Evolutionary conservation across 768 basidiomycete species (phyloP).

Genomic region (Amanita pallidorosea): DNA sequence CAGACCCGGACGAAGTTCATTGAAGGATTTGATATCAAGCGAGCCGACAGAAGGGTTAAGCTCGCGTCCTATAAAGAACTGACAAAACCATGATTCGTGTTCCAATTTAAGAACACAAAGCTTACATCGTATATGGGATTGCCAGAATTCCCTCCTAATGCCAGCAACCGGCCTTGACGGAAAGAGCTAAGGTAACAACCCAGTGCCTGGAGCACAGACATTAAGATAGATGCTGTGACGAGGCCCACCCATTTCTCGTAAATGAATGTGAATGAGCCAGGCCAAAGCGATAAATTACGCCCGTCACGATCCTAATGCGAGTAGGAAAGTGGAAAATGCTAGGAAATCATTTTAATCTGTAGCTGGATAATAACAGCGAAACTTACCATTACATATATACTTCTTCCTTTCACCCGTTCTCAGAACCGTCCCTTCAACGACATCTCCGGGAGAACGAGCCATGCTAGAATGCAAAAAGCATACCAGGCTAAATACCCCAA

Average conservation of each 20-base stretch:
- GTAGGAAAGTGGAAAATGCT: constrained; percentile 85
- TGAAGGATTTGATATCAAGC: constrained; percentile 58
- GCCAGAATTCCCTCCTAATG: constrained; percentile 87
- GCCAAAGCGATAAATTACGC: constrained; percentile 64
- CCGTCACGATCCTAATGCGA: constrained; percentile 67
- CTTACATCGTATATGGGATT: constrained; percentile 85
- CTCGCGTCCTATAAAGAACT: constrained; percentile 94
- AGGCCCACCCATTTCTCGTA: constrained; percentile 92
- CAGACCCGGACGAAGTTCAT: constrained; percentile 82
- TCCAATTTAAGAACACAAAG: not conserved
- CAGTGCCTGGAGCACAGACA: constrained; percentile 67
- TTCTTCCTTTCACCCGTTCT: constrained; percentile 66
- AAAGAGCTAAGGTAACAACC: constrained; percentile 68
- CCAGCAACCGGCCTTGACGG: constrained; percentile 59
- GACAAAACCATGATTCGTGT: constrained; percentile 2
- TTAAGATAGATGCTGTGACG: constrained; percentile 68
- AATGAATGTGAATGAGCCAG: constrained; percentile 75
- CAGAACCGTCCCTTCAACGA: constrained; percentile 57
- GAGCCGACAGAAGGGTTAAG: constrained; percentile 83
- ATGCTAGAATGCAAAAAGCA: constrained; percentile 71
- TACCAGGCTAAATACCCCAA: constrained; percentile 85
- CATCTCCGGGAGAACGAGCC: constrained; percentile 70
- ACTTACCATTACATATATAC: constrained; percentile 93
- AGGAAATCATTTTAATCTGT: not conserved
- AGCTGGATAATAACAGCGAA: not conserved